Conservation (phyloP, 371 early-diverging fungal species). For the Haplosporangium sp. region DNA sequence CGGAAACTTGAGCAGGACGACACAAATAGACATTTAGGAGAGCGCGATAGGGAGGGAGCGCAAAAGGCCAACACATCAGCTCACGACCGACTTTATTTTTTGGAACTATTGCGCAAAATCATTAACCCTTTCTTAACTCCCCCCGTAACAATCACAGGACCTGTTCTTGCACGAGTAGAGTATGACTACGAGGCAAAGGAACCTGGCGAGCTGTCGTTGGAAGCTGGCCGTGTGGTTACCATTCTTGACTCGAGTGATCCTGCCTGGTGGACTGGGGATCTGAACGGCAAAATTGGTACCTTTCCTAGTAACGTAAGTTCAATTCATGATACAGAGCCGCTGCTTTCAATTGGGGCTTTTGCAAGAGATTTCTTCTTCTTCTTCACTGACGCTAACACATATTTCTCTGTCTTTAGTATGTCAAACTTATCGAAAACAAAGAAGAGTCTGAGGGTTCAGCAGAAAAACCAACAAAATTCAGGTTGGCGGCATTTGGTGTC, state of each 20-base stretch:
- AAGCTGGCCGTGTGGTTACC: constrained; percentile 74
- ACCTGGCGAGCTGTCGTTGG: constrained; percentile 73
- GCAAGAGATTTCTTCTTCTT: background rate
- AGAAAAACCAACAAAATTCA: constrained; percentile 58
- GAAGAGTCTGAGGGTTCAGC: constrained; percentile 33
- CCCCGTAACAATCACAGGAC: constrained; percentile 29
- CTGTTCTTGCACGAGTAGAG: constrained; percentile 70
- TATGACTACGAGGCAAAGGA: constrained; percentile 78
- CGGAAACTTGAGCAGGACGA: background rate
- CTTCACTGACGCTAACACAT: constrained; percentile 1
- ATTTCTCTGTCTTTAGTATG: constrained; percentile 50
- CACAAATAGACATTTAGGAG: too few relatives aligned
- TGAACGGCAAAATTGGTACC: constrained; percentile 74
- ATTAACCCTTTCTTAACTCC: background rate
- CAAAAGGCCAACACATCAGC: too few relatives aligned
- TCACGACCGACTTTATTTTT: too few relatives aligned
- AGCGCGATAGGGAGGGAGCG: too few relatives aligned
- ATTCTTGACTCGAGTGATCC: constrained; percentile 70
- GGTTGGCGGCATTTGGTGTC: constrained; percentile 82
- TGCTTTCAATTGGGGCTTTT: background rate
- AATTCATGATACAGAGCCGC: background rate
- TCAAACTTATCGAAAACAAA: constrained; percentile 57
- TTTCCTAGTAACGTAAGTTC: constrained; percentile 72
- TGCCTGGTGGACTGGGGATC: constrained; percentile 79
- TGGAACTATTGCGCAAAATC: too few relatives aligned